A percentile compares a stretch with the other conserved stretches of the same genome.
phyloP scores from a whole-genome alignment of 2,329 filamentous ascomycete genomes.

The Beauveria caledonica region DNA sequence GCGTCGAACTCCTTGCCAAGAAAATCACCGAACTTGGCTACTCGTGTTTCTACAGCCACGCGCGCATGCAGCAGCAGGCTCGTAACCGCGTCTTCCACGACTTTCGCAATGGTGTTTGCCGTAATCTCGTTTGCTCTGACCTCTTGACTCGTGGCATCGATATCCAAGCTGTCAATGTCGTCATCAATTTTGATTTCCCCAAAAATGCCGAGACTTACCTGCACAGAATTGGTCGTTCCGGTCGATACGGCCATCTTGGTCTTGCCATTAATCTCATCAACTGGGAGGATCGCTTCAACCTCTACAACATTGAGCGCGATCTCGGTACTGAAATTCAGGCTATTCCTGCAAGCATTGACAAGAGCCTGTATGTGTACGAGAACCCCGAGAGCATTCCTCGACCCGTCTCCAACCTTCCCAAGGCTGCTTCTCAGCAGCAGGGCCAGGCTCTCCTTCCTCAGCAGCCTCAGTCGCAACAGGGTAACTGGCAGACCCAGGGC shows the following conservation, averaged over 20 bases:
- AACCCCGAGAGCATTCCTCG: conserved; percentile 90
- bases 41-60: conserved; percentile 98
- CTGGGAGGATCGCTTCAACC: conserved; percentile 97
- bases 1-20: conserved; percentile 93
- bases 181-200: conserved; percentile 99
- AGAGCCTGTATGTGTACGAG: conserved; percentile 97
- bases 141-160: conserved; percentile 97
- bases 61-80: conserved; percentile 93
- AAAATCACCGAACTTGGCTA: conserved; percentile 99
- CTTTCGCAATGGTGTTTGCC: conserved; percentile 95
- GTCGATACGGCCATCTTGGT: conserved; percentile 93
- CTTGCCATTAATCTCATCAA: conserved; percentile 98
- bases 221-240: conserved; percentile 95
- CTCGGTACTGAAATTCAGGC: conserved; percentile 94
- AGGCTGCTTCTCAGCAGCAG: conserved; percentile 19
- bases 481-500: conserved; percentile 35
- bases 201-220: conserved; percentile 99
- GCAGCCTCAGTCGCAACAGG: conserved; percentile 24
- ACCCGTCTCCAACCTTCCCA: conserved; percentile 51
- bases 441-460: conserved; percentile 21
- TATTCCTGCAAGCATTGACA: conserved; percentile 92
- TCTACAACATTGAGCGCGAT: conserved; percentile 98
- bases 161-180: conserved; percentile 97
- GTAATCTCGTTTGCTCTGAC: conserved; percentile 96
- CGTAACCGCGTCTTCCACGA: conserved; percentile 99